Conservation (phyloP, 129 eudicot genomes). For the Chrysanthemum lavandulifolium region DNA sequence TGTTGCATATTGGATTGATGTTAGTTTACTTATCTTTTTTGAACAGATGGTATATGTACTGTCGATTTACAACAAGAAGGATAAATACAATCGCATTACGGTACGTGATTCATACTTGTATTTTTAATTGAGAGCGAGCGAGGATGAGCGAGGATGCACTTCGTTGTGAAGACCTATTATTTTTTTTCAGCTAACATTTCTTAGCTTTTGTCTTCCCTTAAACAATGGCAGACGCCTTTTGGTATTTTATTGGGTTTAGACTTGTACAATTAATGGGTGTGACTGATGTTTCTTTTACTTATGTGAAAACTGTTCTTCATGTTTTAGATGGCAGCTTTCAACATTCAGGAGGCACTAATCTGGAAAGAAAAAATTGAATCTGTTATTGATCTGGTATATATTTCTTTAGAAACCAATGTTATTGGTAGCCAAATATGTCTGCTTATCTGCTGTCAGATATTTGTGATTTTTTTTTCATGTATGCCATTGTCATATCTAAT, state of each 20-base stretch:
- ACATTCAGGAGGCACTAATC: constrained; percentile 96
- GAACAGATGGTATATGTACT: constrained; percentile 94
- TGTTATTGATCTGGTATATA: constrained; percentile 87
- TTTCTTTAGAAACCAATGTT: constrained; percentile 14
- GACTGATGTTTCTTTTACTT: not conserved
- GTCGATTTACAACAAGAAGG: constrained; percentile 93
- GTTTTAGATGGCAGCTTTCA: constrained; percentile 98
- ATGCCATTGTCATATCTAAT: constrained; percentile 21
- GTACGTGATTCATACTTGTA: constrained; percentile 37
- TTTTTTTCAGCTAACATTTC: no score
- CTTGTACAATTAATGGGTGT: not conserved
- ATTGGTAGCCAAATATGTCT: constrained; percentile 21
- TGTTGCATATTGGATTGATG: constrained; percentile 7
- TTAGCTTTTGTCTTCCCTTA: no score
- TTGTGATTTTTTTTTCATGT: constrained; percentile 2
- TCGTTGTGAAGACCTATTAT: constrained; percentile 1
- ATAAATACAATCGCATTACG: constrained; percentile 86
- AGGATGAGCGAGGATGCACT: constrained; percentile 3
- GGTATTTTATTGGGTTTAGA: constrained; percentile 4
- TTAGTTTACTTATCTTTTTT: constrained; percentile 14
- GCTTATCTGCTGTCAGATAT: constrained; percentile 8
- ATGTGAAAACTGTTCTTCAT: constrained; percentile 20
- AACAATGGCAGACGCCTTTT: not conserved
- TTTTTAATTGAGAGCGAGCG: constrained; percentile 6
- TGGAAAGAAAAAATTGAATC: constrained; percentile 99